Evolutionary conservation across 345 rosid species (phyloP).

Genomic region (Pugionium dolabratum): DNA sequence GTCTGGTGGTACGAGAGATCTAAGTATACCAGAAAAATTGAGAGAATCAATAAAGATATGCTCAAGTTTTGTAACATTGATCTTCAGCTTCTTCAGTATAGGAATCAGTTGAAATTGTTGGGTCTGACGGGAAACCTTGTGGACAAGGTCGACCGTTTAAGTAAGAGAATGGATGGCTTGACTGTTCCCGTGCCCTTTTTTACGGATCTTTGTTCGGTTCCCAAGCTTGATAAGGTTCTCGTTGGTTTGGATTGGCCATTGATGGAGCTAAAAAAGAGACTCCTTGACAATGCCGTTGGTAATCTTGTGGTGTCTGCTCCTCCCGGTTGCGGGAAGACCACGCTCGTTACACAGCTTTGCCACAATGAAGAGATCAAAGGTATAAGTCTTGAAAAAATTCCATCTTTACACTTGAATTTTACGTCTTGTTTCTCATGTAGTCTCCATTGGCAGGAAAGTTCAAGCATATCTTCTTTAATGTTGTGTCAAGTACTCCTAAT

Average conservation of each 20-base stretch:
- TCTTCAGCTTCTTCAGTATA: constrained; percentile 25
- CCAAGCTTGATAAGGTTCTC: constrained; percentile 29
- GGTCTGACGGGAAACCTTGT: background rate
- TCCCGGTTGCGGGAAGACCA: constrained; percentile 64
- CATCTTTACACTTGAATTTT: background rate
- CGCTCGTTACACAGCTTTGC: constrained; percentile 49
- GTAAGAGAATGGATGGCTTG: constrained; percentile 4
- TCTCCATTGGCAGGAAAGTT: constrained; percentile 48
- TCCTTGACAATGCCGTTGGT: constrained; percentile 30
- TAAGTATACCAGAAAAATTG: constrained; percentile 24
- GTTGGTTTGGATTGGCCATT: constrained; percentile 51
- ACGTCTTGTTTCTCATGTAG: constrained; percentile 21
- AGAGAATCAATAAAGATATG: constrained; percentile 22
- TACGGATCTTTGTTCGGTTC: constrained; percentile 36
- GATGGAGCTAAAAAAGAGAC: constrained; percentile 44
- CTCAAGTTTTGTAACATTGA: constrained; percentile 15
- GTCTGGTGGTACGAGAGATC: background rate
- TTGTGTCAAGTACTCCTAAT: constrained; percentile 48
- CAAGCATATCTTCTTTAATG: constrained; percentile 51
- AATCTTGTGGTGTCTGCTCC: constrained; percentile 52
- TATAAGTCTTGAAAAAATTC: constrained; percentile 23
- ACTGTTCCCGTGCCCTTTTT: background rate
- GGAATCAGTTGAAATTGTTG: background rate
- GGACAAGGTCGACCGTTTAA: background rate
- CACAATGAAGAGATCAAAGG: constrained; percentile 47